Evolutionary conservation across 371 early-diverging fungal species (phyloP).

Genomic region (Lichtheimia corymbifera): DNA sequence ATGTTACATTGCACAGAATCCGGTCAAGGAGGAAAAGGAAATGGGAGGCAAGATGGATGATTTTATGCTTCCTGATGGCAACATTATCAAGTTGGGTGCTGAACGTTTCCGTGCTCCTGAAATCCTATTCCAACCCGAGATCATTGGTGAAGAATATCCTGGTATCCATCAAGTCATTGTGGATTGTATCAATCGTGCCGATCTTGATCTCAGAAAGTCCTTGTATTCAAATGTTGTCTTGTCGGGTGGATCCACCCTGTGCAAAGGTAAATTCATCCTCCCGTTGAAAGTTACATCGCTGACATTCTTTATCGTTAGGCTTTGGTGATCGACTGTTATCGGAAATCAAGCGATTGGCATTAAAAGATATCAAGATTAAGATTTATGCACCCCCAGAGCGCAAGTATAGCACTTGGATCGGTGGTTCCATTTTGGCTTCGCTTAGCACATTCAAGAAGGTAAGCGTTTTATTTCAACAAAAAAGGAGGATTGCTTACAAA

Average conservation of each 20-base stretch:
- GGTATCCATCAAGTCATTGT: slow-evolving; percentile 90
- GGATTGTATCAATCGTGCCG: slow-evolving; percentile 88
- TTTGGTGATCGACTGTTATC: slow-evolving; percentile 89
- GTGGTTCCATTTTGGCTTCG: slow-evolving; percentile 92
- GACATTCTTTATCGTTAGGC: not conserved
- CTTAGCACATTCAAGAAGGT: slow-evolving; percentile 72
- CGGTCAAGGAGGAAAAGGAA: slow-evolving; percentile 88
- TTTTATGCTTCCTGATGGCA: slow-evolving; percentile 91
- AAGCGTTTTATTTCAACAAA: slow-evolving; percentile 8
- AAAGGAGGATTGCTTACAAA: slow-evolving; percentile 11
- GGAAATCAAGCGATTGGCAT: slow-evolving; percentile 83
- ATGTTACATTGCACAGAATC: slow-evolving; percentile 91
- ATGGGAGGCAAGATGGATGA: slow-evolving; percentile 70
- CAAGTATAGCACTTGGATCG: slow-evolving; percentile 97
- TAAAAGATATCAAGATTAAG: slow-evolving; percentile 91
- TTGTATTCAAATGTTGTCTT: slow-evolving; percentile 90
- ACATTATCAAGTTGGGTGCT: slow-evolving; percentile 81
- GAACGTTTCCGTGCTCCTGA: slow-evolving; percentile 88
- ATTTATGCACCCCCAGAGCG: slow-evolving; percentile 96
- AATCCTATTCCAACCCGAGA: slow-evolving; percentile 88
- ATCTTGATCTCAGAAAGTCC: slow-evolving; percentile 87
- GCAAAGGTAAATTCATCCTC: slow-evolving; percentile 28
- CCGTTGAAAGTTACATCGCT: too few relatives aligned
- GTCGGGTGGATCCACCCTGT: slow-evolving; percentile 92
- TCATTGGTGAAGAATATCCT: slow-evolving; percentile 86